Evolutionary conservation across 2,329 filamentous ascomycete species (phyloP).

Genomic region (Botrytis fabae): DNA sequence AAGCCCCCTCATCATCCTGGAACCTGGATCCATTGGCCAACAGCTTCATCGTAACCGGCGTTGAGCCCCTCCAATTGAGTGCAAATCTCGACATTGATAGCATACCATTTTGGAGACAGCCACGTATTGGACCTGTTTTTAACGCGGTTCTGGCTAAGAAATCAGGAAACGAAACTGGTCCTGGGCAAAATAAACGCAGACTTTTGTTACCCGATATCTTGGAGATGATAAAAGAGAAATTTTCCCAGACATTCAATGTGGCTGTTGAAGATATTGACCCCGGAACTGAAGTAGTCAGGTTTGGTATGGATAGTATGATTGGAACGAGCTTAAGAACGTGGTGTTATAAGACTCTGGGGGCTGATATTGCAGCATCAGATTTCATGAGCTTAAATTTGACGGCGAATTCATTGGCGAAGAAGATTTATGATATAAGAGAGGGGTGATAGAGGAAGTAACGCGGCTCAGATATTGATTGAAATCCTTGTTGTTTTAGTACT

Average conservation of each 20-base stretch:
- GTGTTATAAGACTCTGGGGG: slow-evolving; percentile 44
- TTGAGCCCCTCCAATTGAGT: slow-evolving; percentile 9
- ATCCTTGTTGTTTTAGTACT: too few species aligned
- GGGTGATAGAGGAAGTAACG: background rate
- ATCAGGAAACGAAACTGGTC: background rate
- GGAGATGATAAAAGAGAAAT: slow-evolving; percentile 46
- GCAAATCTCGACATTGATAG: background rate
- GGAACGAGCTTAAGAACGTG: slow-evolving; percentile 33
- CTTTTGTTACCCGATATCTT: slow-evolving; percentile 37
- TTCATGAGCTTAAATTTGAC: slow-evolving; percentile 14
- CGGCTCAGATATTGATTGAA: too few species aligned
- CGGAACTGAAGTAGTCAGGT: slow-evolving; percentile 46
- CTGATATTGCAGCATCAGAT: slow-evolving; percentile 39
- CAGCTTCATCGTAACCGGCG: slow-evolving; percentile 6
- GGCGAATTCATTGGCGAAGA: background rate
- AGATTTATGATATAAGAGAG: slow-evolving; percentile 4
- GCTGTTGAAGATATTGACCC: slow-evolving; percentile 49
- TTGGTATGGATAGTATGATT: slow-evolving; percentile 39
- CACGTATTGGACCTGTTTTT: slow-evolving; percentile 1
- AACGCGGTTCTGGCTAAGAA: slow-evolving; percentile 10
- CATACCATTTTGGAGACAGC: background rate
- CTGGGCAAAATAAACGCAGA: background rate
- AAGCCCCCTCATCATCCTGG: background rate
- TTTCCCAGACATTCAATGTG: slow-evolving; percentile 50
- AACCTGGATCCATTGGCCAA: slow-evolving; percentile 6